Evolutionary conservation across 306 rosid species (phyloP).

Genomic region (Macrotyloma uniflorum): DNA sequence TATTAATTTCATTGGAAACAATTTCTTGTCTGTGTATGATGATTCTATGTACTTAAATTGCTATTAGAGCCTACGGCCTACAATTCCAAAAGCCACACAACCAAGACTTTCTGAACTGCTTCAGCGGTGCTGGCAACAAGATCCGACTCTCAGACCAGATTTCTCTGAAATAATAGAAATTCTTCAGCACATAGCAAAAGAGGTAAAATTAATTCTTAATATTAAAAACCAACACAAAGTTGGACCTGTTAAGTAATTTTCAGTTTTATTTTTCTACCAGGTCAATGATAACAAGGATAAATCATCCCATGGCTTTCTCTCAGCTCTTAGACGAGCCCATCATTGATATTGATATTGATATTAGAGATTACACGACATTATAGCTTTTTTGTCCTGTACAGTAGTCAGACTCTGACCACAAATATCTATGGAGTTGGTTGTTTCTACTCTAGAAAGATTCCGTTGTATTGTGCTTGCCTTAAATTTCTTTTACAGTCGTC

Average conservation of each 20-base stretch:
- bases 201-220: slow-evolving; percentile 52
- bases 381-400: slow-evolving; percentile 49
- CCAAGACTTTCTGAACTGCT: slow-evolving; percentile 79
- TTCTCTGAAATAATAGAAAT: slow-evolving; percentile 76
- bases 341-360: slow-evolving; percentile 42
- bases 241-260: slow-evolving; percentile 18
- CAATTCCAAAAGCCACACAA: slow-evolving; percentile 74
- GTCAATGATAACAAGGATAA: slow-evolving; percentile 56
- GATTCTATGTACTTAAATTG: slow-evolving; percentile 34
- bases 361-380: slow-evolving; percentile 31
- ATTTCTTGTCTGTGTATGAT: slow-evolving; percentile 12
- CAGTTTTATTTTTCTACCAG: slow-evolving; percentile 47
- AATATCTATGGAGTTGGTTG: slow-evolving; percentile 36
- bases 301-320: slow-evolving; percentile 62
- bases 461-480: slow-evolving; percentile 37
- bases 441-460: slow-evolving; percentile 37
- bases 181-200: slow-evolving; percentile 71
- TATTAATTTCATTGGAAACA: background rate
- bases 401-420: slow-evolving; percentile 50
- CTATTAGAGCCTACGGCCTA: slow-evolving; percentile 78
- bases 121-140: slow-evolving; percentile 89
- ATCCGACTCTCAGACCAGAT: slow-evolving; percentile 74
- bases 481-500: background rate
- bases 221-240: background rate
- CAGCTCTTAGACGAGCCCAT: slow-evolving; percentile 63